Evolutionary conservation across 352 stramenopile genomes (phyloP), one percentile per base, ranked within the genome.

Genomic region (Blastocystis sp.): DNA sequence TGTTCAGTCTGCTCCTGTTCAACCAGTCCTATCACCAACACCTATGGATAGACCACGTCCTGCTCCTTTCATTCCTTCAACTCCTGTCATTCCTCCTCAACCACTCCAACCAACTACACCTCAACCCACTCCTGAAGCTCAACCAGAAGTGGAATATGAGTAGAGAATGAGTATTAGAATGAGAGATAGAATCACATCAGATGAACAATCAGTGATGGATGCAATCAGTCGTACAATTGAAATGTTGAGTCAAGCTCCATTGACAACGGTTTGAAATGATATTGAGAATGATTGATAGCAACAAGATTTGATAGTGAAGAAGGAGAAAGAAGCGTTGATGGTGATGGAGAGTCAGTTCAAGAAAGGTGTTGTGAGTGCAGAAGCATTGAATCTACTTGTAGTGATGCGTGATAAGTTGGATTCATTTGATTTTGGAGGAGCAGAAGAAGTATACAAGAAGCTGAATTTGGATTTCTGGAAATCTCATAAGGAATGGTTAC

Each of bases 401-500:
- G 11, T 66, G 49, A 71, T 80, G 69, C 12, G 27, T 37, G 69
- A 80, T 9, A 19, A 80, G 49, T 37, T 80, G 54, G 29, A 80
- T 37, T 29, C 49, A 32, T 80, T 80, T 46, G 35, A 37, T 71
- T 80, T 27, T 51, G 54, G 5, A 14, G 29, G 29, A 21, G 69
- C 69, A 5, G 49, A 66, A 21, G 54, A 80, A 16, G 54, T 80
- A 32, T 66, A 80, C n/a, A 80, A 80, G 69, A 80, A 80, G 29
- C 35, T 80, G 49, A 80, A 80, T 80, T 14, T 80, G 54, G 29
- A 69, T 11, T 80, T 66, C 54, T 80, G 69, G 69, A 80, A 80
- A 12, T 24, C 24, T 16, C 69, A 80, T 24, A 80, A 80, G 54
- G 69, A 80, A 14, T 80, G 69, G 69, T 37, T 80, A 12, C 39